Conservation (phyloP, 2,329 filamentous ascomycete genomes). For the Intubia oerlemansii region DNA sequence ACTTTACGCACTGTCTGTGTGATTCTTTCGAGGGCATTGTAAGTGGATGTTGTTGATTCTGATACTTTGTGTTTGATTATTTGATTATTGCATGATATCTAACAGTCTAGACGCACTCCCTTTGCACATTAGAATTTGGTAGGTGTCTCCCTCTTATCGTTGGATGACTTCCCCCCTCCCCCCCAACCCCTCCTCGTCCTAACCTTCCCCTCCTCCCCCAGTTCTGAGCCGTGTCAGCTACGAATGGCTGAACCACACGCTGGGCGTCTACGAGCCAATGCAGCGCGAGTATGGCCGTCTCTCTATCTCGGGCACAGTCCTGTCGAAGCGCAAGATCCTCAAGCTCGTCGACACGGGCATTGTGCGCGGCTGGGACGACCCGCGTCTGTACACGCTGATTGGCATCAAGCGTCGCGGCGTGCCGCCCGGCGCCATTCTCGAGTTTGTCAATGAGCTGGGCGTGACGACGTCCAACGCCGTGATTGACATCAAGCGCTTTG, state of each 20-base stretch:
- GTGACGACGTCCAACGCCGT: constrained; percentile 66
- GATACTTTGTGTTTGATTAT: no score
- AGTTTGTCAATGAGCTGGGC: constrained; percentile 80
- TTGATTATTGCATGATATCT: neutral
- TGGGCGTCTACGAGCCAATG: constrained; percentile 80
- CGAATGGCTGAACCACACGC: constrained; percentile 64
- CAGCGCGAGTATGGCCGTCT: constrained; percentile 59
- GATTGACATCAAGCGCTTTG: constrained; percentile 67
- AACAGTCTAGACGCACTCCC: constrained; percentile 9
- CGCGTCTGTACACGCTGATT: constrained; percentile 72
- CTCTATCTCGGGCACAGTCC: constrained; percentile 64
- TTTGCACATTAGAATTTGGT: constrained; percentile 84
- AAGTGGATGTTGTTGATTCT: neutral
- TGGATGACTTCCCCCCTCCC: no score
- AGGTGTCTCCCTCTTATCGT: no score
- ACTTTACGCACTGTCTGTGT: constrained; percentile 77
- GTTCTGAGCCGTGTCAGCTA: constrained; percentile 40
- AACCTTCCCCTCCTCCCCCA: no score
- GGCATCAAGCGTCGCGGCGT: constrained; percentile 68
- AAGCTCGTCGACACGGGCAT: constrained; percentile 56
- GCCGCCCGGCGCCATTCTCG: constrained; percentile 70
- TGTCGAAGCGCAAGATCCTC: constrained; percentile 70
- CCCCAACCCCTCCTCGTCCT: neutral
- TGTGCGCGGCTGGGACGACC: constrained; percentile 81
- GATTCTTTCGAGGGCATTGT: constrained; percentile 75